A percentile compares a stretch with the other conserved stretches of the same genome.
phyloP scores from a whole-genome alignment of 1,139 yeast species.

The Nematodospora anomalae region DNA sequence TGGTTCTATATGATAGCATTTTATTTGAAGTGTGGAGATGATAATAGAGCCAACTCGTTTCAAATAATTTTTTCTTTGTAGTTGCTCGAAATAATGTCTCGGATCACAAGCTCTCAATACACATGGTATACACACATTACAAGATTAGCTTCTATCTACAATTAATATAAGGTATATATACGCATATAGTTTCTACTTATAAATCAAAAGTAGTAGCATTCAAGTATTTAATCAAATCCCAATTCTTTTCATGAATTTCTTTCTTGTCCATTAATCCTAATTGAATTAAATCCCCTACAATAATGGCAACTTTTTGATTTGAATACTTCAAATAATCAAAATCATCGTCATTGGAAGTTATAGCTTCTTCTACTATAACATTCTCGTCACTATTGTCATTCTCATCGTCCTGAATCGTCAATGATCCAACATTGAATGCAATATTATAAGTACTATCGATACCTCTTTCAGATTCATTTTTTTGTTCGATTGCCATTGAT shows the following conservation, averaged over 20 bases:
- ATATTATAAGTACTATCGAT: conserved; percentile 43
- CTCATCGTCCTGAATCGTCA: conserved; percentile 21
- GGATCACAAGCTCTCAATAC: too few species aligned
- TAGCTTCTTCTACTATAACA: conserved; percentile 32
- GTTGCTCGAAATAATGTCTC: too few species aligned
- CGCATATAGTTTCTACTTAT: conserved; percentile 11
- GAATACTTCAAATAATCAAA: conserved; percentile 81
- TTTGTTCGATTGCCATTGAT: conserved; percentile 14
- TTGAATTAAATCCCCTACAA: conserved; percentile 72
- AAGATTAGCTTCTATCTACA: too few species aligned
- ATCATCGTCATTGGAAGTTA: conserved; percentile 56
- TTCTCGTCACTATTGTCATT: conserved; percentile 7
- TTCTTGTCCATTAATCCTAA: conserved; percentile 52
- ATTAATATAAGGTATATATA: too few species aligned
- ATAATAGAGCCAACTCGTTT: not conserved
- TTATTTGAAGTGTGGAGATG: not conserved
- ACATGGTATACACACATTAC: too few species aligned
- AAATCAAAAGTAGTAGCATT: conserved; percentile 37
- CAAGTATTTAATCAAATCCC: conserved; percentile 37
- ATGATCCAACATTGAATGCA: conserved; percentile 30
- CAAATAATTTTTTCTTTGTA: conserved; percentile 1
- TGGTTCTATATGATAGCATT: conserved; percentile 76
- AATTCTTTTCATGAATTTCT: conserved; percentile 28
- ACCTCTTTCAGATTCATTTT: conserved; percentile 27
- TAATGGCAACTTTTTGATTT: conserved; percentile 68